phyloP scores from a whole-genome alignment of 345 rosid species.

The Eucalyptus rudis region DNA sequence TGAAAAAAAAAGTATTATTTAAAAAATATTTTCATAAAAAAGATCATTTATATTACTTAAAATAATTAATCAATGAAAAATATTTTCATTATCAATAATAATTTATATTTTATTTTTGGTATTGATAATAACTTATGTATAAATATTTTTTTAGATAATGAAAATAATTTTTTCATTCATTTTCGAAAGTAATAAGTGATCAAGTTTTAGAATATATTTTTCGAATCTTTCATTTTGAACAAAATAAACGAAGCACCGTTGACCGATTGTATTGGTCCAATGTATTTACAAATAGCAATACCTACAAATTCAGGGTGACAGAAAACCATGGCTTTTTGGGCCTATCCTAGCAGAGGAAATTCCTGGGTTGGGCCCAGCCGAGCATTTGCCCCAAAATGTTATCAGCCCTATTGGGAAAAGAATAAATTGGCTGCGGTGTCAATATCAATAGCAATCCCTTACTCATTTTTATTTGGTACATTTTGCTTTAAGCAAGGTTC shows the following conservation, averaged over 20 bases:
- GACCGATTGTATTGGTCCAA: too few species aligned
- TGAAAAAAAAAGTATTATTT: accelerated
- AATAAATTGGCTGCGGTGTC: not conserved
- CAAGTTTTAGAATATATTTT: accelerated
- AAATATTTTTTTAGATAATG: too few species aligned
- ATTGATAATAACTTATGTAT: accelerated
- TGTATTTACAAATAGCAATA: too few species aligned
- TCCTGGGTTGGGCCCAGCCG: not conserved
- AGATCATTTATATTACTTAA: accelerated
- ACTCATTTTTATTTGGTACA: not conserved
- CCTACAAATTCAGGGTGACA: too few species aligned
- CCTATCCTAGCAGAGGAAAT: too few species aligned
- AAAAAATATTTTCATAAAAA: accelerated
- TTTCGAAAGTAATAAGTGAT: accelerated
- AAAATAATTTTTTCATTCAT: too few species aligned
- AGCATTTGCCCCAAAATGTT: not conserved
- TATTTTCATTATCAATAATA: too few species aligned
- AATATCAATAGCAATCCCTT: not conserved
- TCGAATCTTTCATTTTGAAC: accelerated
- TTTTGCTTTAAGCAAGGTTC: not conserved
- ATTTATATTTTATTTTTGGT: accelerated
- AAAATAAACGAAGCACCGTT: accelerated
- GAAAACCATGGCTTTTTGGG: too few species aligned
- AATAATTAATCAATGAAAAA: too few species aligned
- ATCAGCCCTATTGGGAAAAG: not conserved